These are phyloP conservation scores for Murraya koenigii DNA, from an alignment of 345 rosid genomes.

Conservation along the genomic window DNA sequence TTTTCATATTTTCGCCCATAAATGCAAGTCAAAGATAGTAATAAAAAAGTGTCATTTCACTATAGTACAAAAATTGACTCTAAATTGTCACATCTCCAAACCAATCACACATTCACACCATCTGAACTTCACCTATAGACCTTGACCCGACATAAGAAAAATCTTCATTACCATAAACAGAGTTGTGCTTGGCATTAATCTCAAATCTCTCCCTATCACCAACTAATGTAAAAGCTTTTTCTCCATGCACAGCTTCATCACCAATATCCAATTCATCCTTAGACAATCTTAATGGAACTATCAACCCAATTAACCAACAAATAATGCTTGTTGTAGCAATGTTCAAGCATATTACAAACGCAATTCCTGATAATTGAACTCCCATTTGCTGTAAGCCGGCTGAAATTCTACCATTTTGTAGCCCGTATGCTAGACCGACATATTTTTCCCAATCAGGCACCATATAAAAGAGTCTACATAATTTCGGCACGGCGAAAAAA, in stretches of 20 bases:
- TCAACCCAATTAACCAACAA: slow-evolving; percentile 29
- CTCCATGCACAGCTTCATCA: slow-evolving; percentile 42
- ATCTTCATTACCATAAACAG: slow-evolving; percentile 25
- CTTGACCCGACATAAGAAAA: slow-evolving; percentile 13
- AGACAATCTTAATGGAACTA: slow-evolving; percentile 38
- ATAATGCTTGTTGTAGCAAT: slow-evolving; percentile 31
- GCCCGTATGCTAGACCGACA: slow-evolving; percentile 36
- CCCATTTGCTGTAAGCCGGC: slow-evolving; percentile 45
- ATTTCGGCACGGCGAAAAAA: slow-evolving; percentile 40
- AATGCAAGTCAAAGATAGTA: no score
- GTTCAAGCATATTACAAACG: slow-evolving; percentile 37
- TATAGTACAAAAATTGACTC: no score
- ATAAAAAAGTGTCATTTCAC: no score
- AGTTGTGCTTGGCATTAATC: slow-evolving; percentile 20
- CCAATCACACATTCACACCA: slow-evolving; percentile 20
- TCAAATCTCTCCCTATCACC: slow-evolving; percentile 20
- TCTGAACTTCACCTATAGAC: slow-evolving; percentile 22
- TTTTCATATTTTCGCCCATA: no score
- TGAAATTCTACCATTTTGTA: slow-evolving; percentile 19
- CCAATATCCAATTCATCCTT: slow-evolving; percentile 31
- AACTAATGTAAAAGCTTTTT: slow-evolving; percentile 30
- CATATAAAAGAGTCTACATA: slow-evolving; percentile 45
- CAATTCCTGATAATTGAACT: slow-evolving; percentile 32
- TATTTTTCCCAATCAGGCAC: slow-evolving; percentile 44
- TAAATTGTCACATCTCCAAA: no score